phyloP scores from a whole-genome alignment of 805 yeast species.

The Lipomyces orientalis region DNA sequence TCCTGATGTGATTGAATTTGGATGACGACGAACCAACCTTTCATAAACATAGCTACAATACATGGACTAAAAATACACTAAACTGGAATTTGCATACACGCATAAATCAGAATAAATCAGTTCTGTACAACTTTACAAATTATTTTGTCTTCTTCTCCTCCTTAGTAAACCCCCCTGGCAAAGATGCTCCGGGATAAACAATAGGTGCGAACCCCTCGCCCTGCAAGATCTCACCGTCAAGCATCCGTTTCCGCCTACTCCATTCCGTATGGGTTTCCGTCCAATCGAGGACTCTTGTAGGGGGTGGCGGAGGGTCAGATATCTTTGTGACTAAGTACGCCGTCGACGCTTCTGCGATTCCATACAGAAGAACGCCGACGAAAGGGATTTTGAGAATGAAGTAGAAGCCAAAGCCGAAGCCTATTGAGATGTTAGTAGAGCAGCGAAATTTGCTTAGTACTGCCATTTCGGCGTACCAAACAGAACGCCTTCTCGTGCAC shows the following conservation, averaged over 20 bases:
- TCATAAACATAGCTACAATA: not conserved
- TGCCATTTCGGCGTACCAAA: slow-evolving; percentile 44
- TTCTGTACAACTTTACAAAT: too few relatives aligned
- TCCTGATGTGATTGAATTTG: too few relatives aligned
- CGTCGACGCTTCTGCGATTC: slow-evolving; percentile 59
- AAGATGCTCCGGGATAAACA: not conserved
- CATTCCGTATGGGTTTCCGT: slow-evolving; percentile 27
- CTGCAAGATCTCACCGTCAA: slow-evolving; percentile 17
- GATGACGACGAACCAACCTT: not conserved
- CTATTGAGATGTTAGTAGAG: not conserved
- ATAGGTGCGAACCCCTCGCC: slow-evolving; percentile 19
- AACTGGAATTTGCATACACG: not conserved
- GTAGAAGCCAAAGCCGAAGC: slow-evolving; percentile 59
- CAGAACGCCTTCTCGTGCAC: slow-evolving; percentile 59
- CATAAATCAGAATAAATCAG: not conserved
- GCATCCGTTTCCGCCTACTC: slow-evolving; percentile 25
- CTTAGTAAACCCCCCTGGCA: not conserved
- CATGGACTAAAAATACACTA: not conserved
- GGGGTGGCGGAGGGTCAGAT: slow-evolving; percentile 34
- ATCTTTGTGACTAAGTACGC: slow-evolving; percentile 62
- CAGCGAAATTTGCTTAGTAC: not conserved
- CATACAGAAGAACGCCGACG: slow-evolving; percentile 55
- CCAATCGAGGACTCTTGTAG: slow-evolving; percentile 26
- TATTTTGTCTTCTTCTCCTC: not conserved
- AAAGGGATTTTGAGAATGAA: slow-evolving; percentile 53